Conservation (phyloP, 805 yeast species). For the Sugiyamaella smithiae region DNA sequence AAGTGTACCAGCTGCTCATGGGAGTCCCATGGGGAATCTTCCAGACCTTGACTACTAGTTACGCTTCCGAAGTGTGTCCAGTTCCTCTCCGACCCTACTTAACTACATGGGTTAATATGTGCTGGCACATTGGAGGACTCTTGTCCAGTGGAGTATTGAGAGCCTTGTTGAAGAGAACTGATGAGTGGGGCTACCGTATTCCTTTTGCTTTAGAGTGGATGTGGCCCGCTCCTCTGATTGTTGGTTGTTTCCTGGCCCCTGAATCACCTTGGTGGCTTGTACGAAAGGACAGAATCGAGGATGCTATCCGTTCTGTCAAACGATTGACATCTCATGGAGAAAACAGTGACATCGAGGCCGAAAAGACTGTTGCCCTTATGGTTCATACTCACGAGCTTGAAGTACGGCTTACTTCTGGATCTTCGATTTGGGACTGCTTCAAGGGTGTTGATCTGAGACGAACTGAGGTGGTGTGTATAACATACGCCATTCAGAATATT, state of each 20-base stretch:
- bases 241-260: slow-evolving; percentile 41
- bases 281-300: slow-evolving; percentile 39
- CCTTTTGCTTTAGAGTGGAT: slow-evolving; percentile 61
- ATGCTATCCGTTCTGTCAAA: slow-evolving; percentile 42
- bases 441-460: slow-evolving; percentile 45
- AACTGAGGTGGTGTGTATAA: slow-evolving; percentile 46
- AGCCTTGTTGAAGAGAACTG: slow-evolving; percentile 30
- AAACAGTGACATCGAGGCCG: slow-evolving; percentile 23
- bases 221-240: slow-evolving; percentile 50
- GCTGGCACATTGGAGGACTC: slow-evolving; percentile 59
- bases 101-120: slow-evolving; percentile 48
- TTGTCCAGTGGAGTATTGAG: slow-evolving; percentile 49
- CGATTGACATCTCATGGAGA: slow-evolving; percentile 36
- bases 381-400: slow-evolving; percentile 44
- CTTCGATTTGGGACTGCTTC: slow-evolving; percentile 42
- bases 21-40: slow-evolving; percentile 52
- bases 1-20: slow-evolving; percentile 36
- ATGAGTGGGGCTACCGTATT: slow-evolving; percentile 45
- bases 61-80: slow-evolving; percentile 57
- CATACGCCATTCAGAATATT: slow-evolving; percentile 46
- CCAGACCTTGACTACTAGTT: slow-evolving; percentile 48
- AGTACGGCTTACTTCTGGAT: slow-evolving; percentile 25
- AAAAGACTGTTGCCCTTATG: slow-evolving; percentile 24
- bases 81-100: slow-evolving; percentile 47
- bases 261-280: slow-evolving; percentile 60